phyloP scores from a whole-genome alignment of 306 rosid genomes.

The Aeschynomene evenia region DNA sequence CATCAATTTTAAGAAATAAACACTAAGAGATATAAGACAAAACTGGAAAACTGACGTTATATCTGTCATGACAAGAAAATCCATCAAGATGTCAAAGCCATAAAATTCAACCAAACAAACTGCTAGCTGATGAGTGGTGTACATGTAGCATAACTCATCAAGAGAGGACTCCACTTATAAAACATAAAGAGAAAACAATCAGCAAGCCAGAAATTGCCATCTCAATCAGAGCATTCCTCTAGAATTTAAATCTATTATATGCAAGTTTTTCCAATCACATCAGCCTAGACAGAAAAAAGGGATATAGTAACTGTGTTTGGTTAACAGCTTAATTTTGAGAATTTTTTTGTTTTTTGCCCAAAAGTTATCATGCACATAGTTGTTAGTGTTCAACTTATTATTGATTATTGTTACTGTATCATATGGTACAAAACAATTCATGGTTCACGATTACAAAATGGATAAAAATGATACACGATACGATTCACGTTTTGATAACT shows the following conservation, averaged over 20 bases:
- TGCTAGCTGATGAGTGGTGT: no score
- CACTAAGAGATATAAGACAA: not conserved
- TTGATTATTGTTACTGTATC: no score
- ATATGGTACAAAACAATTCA: no score
- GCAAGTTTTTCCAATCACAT: no score
- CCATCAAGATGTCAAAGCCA: not conserved
- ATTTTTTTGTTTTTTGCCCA: no score
- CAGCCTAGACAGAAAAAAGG: not conserved
- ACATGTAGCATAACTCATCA: no score
- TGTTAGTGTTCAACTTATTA: no score
- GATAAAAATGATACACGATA: no score
- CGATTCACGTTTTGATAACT: no score
- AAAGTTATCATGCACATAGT: no score
- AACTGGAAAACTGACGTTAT: not conserved
- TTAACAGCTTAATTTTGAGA: no score
- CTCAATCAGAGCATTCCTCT: not conserved
- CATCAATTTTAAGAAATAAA: not conserved
- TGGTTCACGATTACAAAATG: no score
- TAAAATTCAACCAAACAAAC: constrained; percentile 3
- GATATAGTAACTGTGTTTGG: not conserved
- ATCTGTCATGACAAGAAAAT: constrained; percentile 6
- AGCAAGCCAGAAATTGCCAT: not conserved
- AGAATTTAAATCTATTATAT: not conserved
- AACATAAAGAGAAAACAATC: not conserved
- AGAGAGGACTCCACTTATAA: not conserved